Evolutionary conservation across 345 rosid genomes (phyloP).

Genomic region (Eucalyptus decipiens): DNA sequence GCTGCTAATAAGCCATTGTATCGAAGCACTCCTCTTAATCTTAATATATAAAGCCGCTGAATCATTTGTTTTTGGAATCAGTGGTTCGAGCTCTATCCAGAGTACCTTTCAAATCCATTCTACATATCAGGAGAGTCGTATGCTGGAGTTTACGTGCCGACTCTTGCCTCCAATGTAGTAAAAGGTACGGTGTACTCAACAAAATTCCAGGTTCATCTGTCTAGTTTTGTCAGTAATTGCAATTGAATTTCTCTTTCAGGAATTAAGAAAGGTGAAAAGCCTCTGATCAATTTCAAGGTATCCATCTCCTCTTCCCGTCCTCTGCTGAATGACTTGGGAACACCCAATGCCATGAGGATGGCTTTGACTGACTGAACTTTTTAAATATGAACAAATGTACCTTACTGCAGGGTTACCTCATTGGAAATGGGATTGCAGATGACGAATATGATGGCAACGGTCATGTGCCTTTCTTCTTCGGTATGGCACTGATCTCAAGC

Average conservation of each 20-base stretch:
- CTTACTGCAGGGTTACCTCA: slow-evolving; percentile 24
- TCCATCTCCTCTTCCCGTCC: neutral
- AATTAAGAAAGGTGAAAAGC: slow-evolving; percentile 9
- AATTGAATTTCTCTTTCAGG: neutral
- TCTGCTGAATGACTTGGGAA: neutral
- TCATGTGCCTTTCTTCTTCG: slow-evolving; percentile 14
- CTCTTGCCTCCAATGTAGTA: slow-evolving; percentile 18
- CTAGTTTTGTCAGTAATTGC: neutral
- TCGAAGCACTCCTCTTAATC: neutral
- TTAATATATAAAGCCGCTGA: neutral
- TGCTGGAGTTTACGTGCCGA: slow-evolving; percentile 33
- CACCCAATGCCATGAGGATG: neutral
- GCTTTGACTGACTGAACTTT: neutral
- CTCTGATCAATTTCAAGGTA: slow-evolving; percentile 31
- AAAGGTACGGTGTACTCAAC: neutral
- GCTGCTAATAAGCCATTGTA: neutral
- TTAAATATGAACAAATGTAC: neutral
- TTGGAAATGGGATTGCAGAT: slow-evolving; percentile 26
- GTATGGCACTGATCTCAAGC: slow-evolving; percentile 31
- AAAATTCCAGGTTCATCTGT: neutral
- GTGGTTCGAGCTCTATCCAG: slow-evolving; percentile 36
- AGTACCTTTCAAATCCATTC: slow-evolving; percentile 25
- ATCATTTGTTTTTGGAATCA: neutral
- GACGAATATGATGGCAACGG: slow-evolving; percentile 5
- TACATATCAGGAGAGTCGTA: slow-evolving; percentile 38